Base-by-base conservation (phyloP, 2,329 filamentous ascomycete species). In the Arthrobotrys musiformis region DNA sequence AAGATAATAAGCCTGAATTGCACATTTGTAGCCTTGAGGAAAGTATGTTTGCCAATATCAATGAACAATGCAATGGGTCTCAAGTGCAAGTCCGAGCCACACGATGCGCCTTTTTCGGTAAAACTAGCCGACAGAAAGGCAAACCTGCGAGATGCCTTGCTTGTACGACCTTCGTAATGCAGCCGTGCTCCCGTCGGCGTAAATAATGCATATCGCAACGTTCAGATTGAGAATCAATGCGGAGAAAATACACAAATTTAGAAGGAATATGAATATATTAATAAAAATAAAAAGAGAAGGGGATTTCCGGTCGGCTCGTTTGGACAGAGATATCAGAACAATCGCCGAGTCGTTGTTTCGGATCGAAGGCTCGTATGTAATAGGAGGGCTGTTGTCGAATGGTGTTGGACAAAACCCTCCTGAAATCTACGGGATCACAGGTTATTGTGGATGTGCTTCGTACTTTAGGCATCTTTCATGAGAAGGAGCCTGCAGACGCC, bases 71-170 rank as follows among this genome's bases (percentile, higher is more conserved):
- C 28, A 22, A 56, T 9, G 28, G 35, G 15, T 28, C 15, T 42
- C 37, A 42, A 42, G 3, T 7, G 9, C 15, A 5, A 13, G 19
- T 24, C 56, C 7, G 15, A 44, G 9, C 35, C 33, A 9, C 24
- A 13, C 7, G 5, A 8, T 52, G 50, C 28, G 17, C 30, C n/a
- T n/a, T 46, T 56, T 56, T 58, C 63, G 63, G 63, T 44, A 56
- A 67, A 56, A 22, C n/a, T 26, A 67, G 22, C 63, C 63, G 63
- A 67, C 30, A 35, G 54, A 67, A 67, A 66, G 35, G 62, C 62
- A 44, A 46, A 67, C 48, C 63, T 67, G 63, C 63, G 52, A 60
- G 40, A 37, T 24, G 24, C 50, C 37, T 52, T 50, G 46, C 46
- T 50, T 52, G 48, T 52, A 15, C 48, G 26, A 52, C 61, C 13